Base-by-base conservation (phyloP, 139 green algal genomes). In the Dunaliella primolecta region DNA sequence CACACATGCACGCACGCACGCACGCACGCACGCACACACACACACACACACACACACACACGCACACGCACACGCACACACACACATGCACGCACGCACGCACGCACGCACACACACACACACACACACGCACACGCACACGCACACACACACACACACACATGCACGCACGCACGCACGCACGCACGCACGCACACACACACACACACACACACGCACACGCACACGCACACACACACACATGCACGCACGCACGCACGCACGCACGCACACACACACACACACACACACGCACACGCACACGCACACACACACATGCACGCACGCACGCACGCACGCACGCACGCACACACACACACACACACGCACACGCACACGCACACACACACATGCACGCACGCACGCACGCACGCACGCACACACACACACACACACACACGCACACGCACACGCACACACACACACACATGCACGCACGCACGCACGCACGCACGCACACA, bases 41-140 rank as follows among this genome's bases (percentile, higher is more conserved):
- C 77, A 82, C 29, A 32, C 77, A 64, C 77, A 82, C 77, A 46
- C 77, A 82, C 77, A 82, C 77, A 82, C 32, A 82, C 77, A 55
- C 77, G 46, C n/a, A n/a, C n/a, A n/a, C n/a, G n/a, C n/a, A n/a
- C n/a, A n/a, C 29, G 27, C 7, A 55, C 77, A 82, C 33, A 25
- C 77, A 82, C 77, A 82, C 77, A 82, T 21, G 7, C 30, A 82
- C 11, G 46, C 21, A 82, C n/a, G n/a, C n/a, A n/a, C 75, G 31
- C n/a, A 80, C 25, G 46, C 33, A 55, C 77, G 46, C 77, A 82
- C 77, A 82, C 77, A 55, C 77, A 24, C 77, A 55, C 34, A 56
- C 77, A 82, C 32, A 82, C 32, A 24, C 77, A 11, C 34, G 25
- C 34, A 64, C 77, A 64, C 77, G 23, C 77, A 82, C 77, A 64